These are phyloP conservation scores for Leccinum solheimii DNA, from an alignment of 1,284 basidiomycete species.

Conservation along the genomic window DNA sequence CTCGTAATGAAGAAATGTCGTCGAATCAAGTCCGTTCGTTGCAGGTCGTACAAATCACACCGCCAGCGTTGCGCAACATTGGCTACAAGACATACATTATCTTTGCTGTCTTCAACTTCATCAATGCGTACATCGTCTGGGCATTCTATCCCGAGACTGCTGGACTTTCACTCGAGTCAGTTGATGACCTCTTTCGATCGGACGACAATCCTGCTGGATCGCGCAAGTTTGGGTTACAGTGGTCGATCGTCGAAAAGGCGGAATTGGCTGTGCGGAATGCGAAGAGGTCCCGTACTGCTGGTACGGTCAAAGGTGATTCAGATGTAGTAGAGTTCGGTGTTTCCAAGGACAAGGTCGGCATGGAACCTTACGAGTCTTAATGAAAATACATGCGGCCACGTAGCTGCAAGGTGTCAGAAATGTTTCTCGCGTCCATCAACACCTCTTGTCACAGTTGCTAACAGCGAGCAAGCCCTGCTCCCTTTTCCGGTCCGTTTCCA, in stretches of 20 bases:
- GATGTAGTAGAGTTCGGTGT: not conserved
- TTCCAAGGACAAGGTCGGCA: not conserved
- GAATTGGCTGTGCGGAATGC: not conserved
- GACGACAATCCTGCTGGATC: not conserved
- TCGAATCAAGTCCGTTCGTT: not conserved
- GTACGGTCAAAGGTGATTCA: not conserved
- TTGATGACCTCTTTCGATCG: slow-evolving; percentile 4
- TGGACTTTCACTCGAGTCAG: slow-evolving; percentile 14
- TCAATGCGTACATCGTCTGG: slow-evolving; percentile 18
- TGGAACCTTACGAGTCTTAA: not conserved
- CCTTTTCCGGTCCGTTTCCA: no score
- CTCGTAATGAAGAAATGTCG: not conserved
- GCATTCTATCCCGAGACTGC: slow-evolving; percentile 18
- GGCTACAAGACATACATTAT: slow-evolving; percentile 19
- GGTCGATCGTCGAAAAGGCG: slow-evolving; percentile 6
- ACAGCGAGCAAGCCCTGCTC: no score
- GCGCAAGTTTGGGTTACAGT: slow-evolving; percentile 3
- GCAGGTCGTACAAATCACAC: slow-evolving; percentile 19
- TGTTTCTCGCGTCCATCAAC: no score
- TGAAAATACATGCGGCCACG: not conserved
- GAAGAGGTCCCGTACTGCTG: not conserved
- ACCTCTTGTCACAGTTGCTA: no score
- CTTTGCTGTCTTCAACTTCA: slow-evolving; percentile 16
- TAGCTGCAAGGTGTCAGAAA: no score
- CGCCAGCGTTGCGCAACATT: slow-evolving; percentile 16